Percentiles rank a stretch among this genome's conserved stretches.
Evolutionary conservation across 176 grass and related monocot genomes (phyloP).

Genomic region (Triticum urartu): DNA sequence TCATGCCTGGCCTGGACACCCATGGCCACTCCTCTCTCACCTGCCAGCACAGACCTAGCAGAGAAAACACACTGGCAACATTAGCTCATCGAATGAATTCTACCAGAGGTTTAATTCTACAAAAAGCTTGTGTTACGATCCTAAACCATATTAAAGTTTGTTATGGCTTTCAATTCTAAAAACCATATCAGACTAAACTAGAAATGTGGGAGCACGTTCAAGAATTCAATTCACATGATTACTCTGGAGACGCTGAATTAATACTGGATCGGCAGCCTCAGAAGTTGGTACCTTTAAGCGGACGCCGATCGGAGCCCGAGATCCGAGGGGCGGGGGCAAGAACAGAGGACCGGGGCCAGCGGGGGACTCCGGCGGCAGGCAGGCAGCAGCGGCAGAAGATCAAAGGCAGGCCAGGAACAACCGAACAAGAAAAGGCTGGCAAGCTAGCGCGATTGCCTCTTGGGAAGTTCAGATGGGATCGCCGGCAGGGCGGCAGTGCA

Average conservation of each 20-base stretch:
- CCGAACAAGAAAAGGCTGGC: neutral
- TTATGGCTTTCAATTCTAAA: neutral
- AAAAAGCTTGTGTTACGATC: neutral
- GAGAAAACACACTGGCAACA: neutral
- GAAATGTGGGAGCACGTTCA: neutral
- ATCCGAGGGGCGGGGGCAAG: neutral
- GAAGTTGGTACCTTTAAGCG: constrained; percentile 28
- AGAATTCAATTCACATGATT: neutral
- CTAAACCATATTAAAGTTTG: neutral
- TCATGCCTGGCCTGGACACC: constrained; percentile 10
- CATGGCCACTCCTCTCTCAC: constrained; percentile 19
- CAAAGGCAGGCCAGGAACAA: neutral
- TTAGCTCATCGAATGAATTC: neutral
- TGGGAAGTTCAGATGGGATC: neutral
- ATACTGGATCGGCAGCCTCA: neutral
- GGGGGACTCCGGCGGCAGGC: neutral
- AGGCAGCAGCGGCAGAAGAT: neutral
- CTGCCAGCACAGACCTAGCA: constrained; percentile 7
- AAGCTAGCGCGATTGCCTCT: neutral
- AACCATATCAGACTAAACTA: neutral
- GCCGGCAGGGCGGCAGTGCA: neutral
- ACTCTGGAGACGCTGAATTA: neutral
- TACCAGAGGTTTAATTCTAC: neutral
- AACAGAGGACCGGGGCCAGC: neutral
- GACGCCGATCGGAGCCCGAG: constrained; percentile 23